Percentiles rank a stretch among this genome's conserved stretches.
Evolutionary conservation across 23 red algal genomes (phyloP).

Genomic region (Pyropia yezoensis): DNA sequence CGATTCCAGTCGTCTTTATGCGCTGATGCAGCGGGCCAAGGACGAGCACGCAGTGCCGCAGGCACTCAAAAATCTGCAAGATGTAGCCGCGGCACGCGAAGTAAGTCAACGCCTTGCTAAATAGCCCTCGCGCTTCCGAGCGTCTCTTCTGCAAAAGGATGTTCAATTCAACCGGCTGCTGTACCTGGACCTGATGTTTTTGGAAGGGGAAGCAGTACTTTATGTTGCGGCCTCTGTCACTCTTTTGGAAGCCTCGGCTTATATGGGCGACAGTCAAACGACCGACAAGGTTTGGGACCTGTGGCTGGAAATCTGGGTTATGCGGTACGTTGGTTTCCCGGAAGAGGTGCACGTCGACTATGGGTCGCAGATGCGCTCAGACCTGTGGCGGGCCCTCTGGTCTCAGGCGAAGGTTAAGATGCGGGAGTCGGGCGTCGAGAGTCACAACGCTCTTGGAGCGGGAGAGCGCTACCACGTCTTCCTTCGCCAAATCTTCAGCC

Average conservation of each 20-base stretch:
- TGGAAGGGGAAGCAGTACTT: not conserved
- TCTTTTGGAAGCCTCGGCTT: not conserved
- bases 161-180: not conserved
- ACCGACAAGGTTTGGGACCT: too few relatives aligned
- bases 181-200: slow-evolving; percentile 4
- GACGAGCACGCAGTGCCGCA: not conserved
- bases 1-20: not conserved
- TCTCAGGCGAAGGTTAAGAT: too few relatives aligned
- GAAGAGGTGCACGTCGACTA: too few relatives aligned
- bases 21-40: slow-evolving; percentile 2
- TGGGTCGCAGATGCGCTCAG: too few relatives aligned
- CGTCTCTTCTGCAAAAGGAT: not conserved
- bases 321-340: too few relatives aligned
- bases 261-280: not conserved
- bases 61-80: not conserved
- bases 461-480: too few relatives aligned
- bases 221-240: not conserved
- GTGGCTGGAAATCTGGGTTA: too few relatives aligned
- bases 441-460: too few relatives aligned
- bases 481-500: too few relatives aligned
- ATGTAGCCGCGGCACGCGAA: not conserved
- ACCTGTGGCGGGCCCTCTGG: too few relatives aligned
- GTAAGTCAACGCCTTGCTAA: not conserved
- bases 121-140: not conserved
- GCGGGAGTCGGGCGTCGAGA: too few relatives aligned